These are phyloP conservation scores for Eudorina sp. DNA, from an alignment of 139 green algal genomes.

Conservation along the genomic window DNA sequence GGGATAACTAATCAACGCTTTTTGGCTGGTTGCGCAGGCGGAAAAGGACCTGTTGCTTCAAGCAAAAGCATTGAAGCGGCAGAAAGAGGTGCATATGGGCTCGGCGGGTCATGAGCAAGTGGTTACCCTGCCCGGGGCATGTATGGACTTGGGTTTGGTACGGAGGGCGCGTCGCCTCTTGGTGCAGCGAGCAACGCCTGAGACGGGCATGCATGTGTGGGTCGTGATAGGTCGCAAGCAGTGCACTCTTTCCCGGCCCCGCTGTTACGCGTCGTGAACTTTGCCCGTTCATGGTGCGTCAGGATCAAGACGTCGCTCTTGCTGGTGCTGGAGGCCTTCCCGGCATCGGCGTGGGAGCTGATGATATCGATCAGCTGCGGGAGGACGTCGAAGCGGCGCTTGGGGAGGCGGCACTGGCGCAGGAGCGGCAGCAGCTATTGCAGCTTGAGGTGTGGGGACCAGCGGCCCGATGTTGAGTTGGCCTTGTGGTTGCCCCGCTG, in stretches of 20 bases:
- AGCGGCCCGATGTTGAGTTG: too few species aligned
- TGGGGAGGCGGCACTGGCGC: slow-evolving; percentile 72
- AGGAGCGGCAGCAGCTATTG: slow-evolving; percentile 79
- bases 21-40: slow-evolving; percentile 45
- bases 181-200: too few species aligned
- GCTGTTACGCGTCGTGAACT: background rate
- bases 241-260: too few species aligned
- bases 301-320: slow-evolving; percentile 22
- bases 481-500: too few species aligned
- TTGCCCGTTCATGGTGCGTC: too few species aligned
- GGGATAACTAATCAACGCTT: slow-evolving; percentile 56
- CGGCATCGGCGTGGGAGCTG: background rate
- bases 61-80: slow-evolving; percentile 64
- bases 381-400: slow-evolving; percentile 82
- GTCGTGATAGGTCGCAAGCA: too few species aligned
- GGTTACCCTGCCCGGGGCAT: too few species aligned
- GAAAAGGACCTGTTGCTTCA: slow-evolving; percentile 35
- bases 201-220: too few species aligned
- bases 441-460: slow-evolving; percentile 74
- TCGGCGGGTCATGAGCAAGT: background rate
- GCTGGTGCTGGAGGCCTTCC: background rate
- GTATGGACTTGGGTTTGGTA: too few species aligned
- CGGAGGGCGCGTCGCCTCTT: too few species aligned
- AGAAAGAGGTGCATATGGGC: slow-evolving; percentile 62
- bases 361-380: slow-evolving; percentile 65